Conservation (phyloP, 495 filamentous ascomycete species). For the Clavariopsis aquatica region DNA sequence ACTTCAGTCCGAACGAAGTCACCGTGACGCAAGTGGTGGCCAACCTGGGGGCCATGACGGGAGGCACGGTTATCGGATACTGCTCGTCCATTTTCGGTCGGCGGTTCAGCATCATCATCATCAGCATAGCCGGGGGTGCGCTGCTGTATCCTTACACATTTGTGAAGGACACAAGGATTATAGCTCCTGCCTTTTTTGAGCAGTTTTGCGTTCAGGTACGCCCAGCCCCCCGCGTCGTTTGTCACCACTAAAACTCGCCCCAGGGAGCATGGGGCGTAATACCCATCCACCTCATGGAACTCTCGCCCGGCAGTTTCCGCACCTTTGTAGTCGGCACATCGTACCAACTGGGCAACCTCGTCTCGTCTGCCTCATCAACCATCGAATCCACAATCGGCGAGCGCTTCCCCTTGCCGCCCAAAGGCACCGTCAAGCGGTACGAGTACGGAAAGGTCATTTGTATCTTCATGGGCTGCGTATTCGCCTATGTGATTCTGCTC, state of each 20-base stretch:
- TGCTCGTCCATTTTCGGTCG: constrained; percentile 79
- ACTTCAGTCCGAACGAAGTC: constrained; percentile 67
- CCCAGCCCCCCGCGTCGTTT: neutral
- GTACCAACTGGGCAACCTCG: constrained; percentile 86
- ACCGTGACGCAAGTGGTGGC: constrained; percentile 84
- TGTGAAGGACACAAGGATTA: constrained; percentile 59
- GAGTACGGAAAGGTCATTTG: constrained; percentile 88
- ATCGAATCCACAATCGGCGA: constrained; percentile 84
- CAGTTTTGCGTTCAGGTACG: constrained; percentile 76
- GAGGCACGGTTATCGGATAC: constrained; percentile 78
- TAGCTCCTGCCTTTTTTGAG: constrained; percentile 86
- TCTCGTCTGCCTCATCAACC: constrained; percentile 74
- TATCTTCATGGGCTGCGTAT: constrained; percentile 94
- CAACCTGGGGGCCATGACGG: constrained; percentile 77
- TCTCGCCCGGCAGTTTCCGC: constrained; percentile 76
- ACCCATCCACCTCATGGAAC: constrained; percentile 79
- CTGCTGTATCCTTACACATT: constrained; percentile 83
- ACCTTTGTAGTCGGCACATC: constrained; percentile 81
- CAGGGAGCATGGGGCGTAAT: constrained; percentile 40
- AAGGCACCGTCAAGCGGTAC: constrained; percentile 56
- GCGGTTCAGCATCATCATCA: constrained; percentile 76
- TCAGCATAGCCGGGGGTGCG: constrained; percentile 73
- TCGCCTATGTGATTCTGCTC: constrained; percentile 73
- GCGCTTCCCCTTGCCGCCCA: constrained; percentile 70
- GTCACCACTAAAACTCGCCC: neutral